Evolutionary conservation across 306 rosid genomes (phyloP).

Genomic region (Cucurbita moschata): DNA sequence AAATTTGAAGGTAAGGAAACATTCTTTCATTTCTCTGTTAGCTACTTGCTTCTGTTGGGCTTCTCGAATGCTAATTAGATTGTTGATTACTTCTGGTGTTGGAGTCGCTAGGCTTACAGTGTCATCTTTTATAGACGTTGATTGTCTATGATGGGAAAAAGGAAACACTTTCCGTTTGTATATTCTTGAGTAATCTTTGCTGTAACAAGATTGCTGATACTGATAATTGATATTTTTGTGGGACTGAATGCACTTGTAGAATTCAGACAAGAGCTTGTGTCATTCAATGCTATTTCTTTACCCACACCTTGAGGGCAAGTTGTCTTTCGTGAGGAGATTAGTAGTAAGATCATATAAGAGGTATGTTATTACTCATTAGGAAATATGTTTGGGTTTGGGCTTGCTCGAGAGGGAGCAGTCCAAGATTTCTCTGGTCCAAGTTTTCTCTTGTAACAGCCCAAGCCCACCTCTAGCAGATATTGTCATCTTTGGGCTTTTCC

Average conservation of each 20-base stretch:
- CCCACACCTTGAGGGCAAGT: not conserved
- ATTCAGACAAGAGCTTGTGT: not conserved
- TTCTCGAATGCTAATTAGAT: not conserved
- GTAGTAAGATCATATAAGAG: too few species aligned
- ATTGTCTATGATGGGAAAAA: not conserved
- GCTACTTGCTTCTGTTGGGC: not conserved
- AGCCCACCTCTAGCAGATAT: too few species aligned
- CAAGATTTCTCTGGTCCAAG: not conserved
- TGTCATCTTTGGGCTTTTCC: too few species aligned
- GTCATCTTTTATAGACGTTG: not conserved
- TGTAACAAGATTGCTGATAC: not conserved
- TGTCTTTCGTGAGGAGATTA: not conserved
- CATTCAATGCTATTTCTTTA: not conserved
- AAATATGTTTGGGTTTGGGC: not conserved
- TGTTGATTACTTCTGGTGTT: not conserved
- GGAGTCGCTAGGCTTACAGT: not conserved
- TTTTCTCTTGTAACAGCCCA: not conserved
- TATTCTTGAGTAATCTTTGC: not conserved
- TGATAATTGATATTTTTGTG: not conserved
- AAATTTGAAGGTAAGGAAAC: slow-evolving; percentile 56
- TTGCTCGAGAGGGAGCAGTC: not conserved
- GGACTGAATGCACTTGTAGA: not conserved
- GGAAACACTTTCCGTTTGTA: not conserved
- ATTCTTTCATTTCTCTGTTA: not conserved
- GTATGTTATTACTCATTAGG: not conserved